Evolutionary conservation across 2,329 filamentous ascomycete species (phyloP), one percentile per base, ranked within the genome.

Genomic region (Ascochyta rabiei): DNA sequence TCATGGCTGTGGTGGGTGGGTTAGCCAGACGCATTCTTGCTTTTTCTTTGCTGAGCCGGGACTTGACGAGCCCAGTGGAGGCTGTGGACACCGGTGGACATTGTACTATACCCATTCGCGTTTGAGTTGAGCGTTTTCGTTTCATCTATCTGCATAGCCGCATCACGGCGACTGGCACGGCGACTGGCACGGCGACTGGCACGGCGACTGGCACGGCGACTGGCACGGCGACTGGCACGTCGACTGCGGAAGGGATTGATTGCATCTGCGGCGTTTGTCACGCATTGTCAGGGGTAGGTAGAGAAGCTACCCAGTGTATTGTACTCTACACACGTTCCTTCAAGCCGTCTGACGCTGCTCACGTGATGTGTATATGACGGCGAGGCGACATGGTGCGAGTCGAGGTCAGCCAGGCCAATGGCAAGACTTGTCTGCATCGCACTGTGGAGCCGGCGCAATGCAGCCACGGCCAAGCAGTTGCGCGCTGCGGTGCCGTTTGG

Each of bases 261-360:
- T 50, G 52, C 46, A 55, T 50, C 19, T 45, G 30, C 35, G 52
- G 52, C 52, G 52, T 55, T 55, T 41, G 37, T 16, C n/a, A 57
- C n/a, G 57, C 51, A 55, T 55, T 42, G 33, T 26, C 45, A 28
- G 46, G 30, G 35, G 35, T 26, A 45, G 40, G 16, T n/a, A n/a
- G n/a, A n/a, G n/a, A n/a, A n/a, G n/a, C n/a, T n/a, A n/a, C n/a
- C n/a, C n/a, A n/a, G n/a, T n/a, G n/a, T n/a, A n/a, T n/a, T n/a
- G n/a, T n/a, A n/a, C n/a, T n/a, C n/a, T n/a, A n/a, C n/a, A 23
- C 6, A 23, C 16, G 23, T 9, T 16, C 28, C 5, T 30, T 7
- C 3, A 10, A 30, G 28, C 21, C 6, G 2, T 23, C 9, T 7
- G 28, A 30, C 3, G 15, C 4, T 35, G n/a, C 33, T 39, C 44